Evolutionary conservation across 2,329 filamentous ascomycete genomes (phyloP), one percentile per base, ranked within the genome.

Genomic region (Cyphellophora europaea): DNA sequence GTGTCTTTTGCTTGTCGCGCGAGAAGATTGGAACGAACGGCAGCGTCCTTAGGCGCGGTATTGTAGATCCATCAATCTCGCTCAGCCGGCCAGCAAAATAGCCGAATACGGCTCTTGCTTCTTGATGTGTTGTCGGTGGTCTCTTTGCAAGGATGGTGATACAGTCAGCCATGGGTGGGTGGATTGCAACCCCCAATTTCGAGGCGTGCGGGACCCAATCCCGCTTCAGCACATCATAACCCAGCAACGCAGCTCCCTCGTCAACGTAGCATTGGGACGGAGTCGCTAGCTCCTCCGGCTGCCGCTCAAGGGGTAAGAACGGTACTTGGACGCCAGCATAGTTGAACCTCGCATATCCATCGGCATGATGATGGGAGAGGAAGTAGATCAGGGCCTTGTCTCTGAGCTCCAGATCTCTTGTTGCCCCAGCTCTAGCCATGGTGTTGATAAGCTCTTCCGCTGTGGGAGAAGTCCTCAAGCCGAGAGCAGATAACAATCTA

Each of bases 251-350:
- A 14, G 84, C 83, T 27, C 72, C 72, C 25, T 80, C 74, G 47
- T 96, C 89, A 1, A 79, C 86, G 53, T 85, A 98, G 52, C 88
- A 95, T 39, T 78, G 73, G 2, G 72, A 74, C 0, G 89, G 88
- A 1, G 71, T 62, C 2, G 86, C 82, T 17, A 94, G 65, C 23
- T 66, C 64, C 36, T 75, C 70, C 11, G 41, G 37, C 3, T 59
- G 59, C 11, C 76, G 78, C 46, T 88, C 72, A 1, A 93, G 61
- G 1, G 88, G 88, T 23, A 96, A 61, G 41, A 86, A 82, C 2
- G 72, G 61, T 41, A 71, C 71, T 16, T 59, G 65, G 11, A 70
- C 69, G 12, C 58, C 55, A 11, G 64, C 65, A 35, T 81, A 68
- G 45, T 77, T 71, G 53, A 76, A 84, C 2, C 63, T 61, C 1